Conservation (phyloP, 176 grass and related monocot genomes). For the Oryza punctata region DNA sequence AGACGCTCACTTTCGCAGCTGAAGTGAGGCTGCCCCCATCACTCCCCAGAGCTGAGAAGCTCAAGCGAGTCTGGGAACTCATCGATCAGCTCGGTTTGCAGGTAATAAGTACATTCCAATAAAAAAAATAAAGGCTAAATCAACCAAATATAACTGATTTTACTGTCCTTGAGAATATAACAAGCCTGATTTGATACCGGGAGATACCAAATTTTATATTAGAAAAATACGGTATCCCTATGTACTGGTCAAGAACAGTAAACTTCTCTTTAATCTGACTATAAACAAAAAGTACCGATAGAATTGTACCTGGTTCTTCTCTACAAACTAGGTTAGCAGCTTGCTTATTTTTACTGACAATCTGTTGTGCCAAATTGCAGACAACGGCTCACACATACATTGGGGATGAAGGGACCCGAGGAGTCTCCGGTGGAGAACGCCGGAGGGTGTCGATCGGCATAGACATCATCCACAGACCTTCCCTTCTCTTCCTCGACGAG, state of each 20-base stretch:
- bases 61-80: conserved; percentile 66
- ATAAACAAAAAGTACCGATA: not conserved
- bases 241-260: no score
- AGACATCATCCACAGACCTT: conserved; percentile 72
- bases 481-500: conserved; percentile 69
- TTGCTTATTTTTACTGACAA: not conserved
- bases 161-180: no score
- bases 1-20: conserved; percentile 68
- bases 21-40: conserved; percentile 69
- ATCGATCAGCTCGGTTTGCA: conserved; percentile 73
- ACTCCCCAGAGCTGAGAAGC: conserved; percentile 58
- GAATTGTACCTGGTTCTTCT: not conserved
- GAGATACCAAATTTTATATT: no score
- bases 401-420: conserved; percentile 64
- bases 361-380: conserved; percentile 36
- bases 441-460: conserved; percentile 68
- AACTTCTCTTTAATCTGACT: no score
- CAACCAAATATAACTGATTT: not conserved
- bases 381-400: conserved; percentile 72
- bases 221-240: no score
- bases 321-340: not conserved
- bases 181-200: no score
- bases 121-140: no score
- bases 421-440: conserved; percentile 65
- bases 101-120: no score